phyloP scores from a whole-genome alignment of 2,329 filamentous ascomycete species.

The Cytospora paraplurivora region DNA sequence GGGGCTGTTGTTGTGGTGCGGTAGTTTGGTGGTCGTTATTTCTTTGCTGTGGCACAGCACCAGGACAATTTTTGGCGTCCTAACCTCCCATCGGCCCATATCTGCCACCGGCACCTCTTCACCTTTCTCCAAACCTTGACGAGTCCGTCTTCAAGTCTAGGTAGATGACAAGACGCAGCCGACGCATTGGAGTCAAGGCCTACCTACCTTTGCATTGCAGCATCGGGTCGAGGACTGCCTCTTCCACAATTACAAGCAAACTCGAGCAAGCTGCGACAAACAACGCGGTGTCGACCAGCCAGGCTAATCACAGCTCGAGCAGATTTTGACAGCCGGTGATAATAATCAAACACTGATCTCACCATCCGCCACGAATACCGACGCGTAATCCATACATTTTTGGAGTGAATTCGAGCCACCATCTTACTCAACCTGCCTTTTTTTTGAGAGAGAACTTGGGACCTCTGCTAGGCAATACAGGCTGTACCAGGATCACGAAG shows the following conservation, averaged over 20 bases:
- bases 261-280: not conserved
- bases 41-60: not conserved
- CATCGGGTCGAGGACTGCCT: not conserved
- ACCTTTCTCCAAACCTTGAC: not conserved
- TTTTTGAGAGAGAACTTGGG: not conserved
- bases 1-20: no score
- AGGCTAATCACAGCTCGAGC: slow-evolving; percentile 16
- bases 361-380: not conserved
- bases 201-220: not conserved
- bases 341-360: not conserved
- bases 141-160: not conserved
- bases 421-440: not conserved
- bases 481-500: not conserved
- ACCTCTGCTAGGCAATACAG: not conserved
- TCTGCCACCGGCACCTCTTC: slow-evolving; percentile 9
- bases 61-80: slow-evolving; percentile 10
- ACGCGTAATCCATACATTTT: not conserved
- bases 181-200: not conserved
- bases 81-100: slow-evolving; percentile 10
- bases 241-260: not conserved
- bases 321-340: slow-evolving; percentile 18
- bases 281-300: slow-evolving; percentile 1
- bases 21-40: not conserved
- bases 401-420: not conserved
- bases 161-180: not conserved